phyloP scores from a whole-genome alignment of 2,329 filamentous ascomycete species.

The Botrytis tulipae region DNA sequence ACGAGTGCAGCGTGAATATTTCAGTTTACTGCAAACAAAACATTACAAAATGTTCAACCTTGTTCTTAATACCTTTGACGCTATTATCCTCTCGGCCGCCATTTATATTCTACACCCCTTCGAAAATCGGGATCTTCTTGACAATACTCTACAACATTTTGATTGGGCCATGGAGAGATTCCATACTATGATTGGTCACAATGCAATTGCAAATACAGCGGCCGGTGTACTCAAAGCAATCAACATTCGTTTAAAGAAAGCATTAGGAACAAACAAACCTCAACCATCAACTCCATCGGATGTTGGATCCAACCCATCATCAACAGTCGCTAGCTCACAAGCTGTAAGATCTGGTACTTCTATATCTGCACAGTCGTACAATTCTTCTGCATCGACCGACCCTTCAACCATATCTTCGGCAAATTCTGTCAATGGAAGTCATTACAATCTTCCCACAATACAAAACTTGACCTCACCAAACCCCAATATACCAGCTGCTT shows the following conservation, averaged over 20 bases:
- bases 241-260: conserved; percentile 52
- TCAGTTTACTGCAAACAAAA: conserved; percentile 47
- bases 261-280: conserved; percentile 30
- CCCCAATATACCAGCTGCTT: conserved; percentile 18
- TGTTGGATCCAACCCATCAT: conserved; percentile 24
- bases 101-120: conserved; percentile 60
- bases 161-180: conserved; percentile 60
- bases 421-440: conserved; percentile 9
- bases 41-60: conserved; percentile 55
- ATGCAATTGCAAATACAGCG: conserved; percentile 53
- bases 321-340: conserved; percentile 18
- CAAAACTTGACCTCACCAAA: conserved; percentile 30
- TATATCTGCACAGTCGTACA: conserved; percentile 7
- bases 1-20: conserved; percentile 53
- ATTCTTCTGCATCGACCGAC: conserved; percentile 16
- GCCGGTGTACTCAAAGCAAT: conserved; percentile 56
- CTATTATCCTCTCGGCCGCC: conserved; percentile 58
- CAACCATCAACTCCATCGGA: conserved; percentile 8
- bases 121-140: conserved; percentile 51
- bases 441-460: conserved; percentile 35
- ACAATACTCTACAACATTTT: conserved; percentile 53
- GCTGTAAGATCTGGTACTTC: conserved; percentile 2
- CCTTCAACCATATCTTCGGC: conserved; percentile 9
- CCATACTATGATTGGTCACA: conserved; percentile 53
- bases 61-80: conserved; percentile 64